A percentile compares a stretch with the other conserved stretches of the same genome.
phyloP scores from a whole-genome alignment of 2,329 filamentous ascomycete genomes.

The Penicillium sp. region DNA sequence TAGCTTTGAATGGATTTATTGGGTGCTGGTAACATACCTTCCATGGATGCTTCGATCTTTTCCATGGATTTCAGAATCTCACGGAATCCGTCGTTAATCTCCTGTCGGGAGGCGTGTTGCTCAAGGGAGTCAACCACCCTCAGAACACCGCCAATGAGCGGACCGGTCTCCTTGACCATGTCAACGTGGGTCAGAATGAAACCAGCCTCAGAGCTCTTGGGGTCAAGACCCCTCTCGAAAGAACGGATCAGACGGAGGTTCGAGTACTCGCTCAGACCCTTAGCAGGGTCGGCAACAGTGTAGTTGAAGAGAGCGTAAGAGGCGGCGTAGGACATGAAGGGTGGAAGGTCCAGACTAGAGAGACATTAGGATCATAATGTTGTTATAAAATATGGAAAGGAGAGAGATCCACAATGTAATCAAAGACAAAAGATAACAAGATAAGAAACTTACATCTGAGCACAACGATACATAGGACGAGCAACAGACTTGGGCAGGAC shows the following conservation, averaged over 20 bases:
- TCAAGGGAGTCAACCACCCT: slow-evolving; percentile 60
- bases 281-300: slow-evolving; percentile 53
- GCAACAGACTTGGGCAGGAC: slow-evolving; percentile 69
- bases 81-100: slow-evolving; percentile 62
- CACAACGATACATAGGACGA: slow-evolving; percentile 77
- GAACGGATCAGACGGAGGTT: slow-evolving; percentile 81
- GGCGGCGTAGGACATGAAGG: slow-evolving; percentile 81
- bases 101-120: slow-evolving; percentile 48
- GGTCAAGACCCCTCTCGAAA: slow-evolving; percentile 85
- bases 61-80: slow-evolving; percentile 61
- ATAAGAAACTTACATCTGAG: slow-evolving; percentile 68
- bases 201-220: slow-evolving; percentile 82
- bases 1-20: background rate
- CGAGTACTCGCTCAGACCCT: slow-evolving; percentile 53
- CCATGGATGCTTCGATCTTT: slow-evolving; percentile 76
- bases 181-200: slow-evolving; percentile 95
- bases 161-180: slow-evolving; percentile 85
- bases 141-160: slow-evolving; percentile 69
- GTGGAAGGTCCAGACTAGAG: slow-evolving; percentile 67
- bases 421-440: background rate
- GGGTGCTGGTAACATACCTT: slow-evolving; percentile 47
- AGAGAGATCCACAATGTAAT: background rate
- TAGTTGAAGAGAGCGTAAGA: slow-evolving; percentile 64
- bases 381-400: background rate
- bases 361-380: slow-evolving; percentile 20